Base-by-base conservation (phyloP, 768 basidiomycete genomes). In the Suillus bovinus region DNA sequence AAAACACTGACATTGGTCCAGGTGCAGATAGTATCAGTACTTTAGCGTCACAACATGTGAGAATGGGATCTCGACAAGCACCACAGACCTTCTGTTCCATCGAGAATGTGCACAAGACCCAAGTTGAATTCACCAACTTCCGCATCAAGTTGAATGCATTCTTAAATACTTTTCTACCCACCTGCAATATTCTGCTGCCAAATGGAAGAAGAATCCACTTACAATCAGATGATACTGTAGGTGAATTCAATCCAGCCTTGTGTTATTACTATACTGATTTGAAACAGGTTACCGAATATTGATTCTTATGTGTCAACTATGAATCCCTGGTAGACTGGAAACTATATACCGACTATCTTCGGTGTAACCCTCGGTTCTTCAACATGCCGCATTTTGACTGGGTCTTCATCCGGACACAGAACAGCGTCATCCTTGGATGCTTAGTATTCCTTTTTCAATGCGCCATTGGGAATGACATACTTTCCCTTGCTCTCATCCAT, bases 351-450 rank as follows among this genome's bases (percentile, higher is more conserved):
- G 67, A 78, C 58, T 68, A 70, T 44, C 63, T 79, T 1, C 62
- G 66, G 8, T 72, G 71, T 46, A 74, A 69, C 49, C 73, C 73
- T n/a, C 58, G 54, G 0, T 79, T 78, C 61, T 68, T 72, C 55
- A 49, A 66, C 8, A 24, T 55, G 0, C 69, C 72, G 10, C 69
- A 65, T 2, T 76, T 70, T 61, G 71, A 74, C 60, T 72, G 38
- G 56, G 70, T 77, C 17, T 63, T 78, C 33, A 52, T 75, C 41
- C n/a, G 72, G 7, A 66, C 66, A 2, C 20, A 57, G 3, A 50
- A 38, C 1, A 3, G 53, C 11, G 58, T 63, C 36, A 61, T 57
- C 14, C 69, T 75, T 64, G 70, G 59, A 6, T 58, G 62, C 16
- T 60, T 71, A 5, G 16, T 67, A 2, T 64, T 65, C 33, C 17